These are phyloP conservation scores for Fusarium anthophilum DNA, from an alignment of 2,329 filamentous ascomycete species.

Conservation along the genomic window DNA sequence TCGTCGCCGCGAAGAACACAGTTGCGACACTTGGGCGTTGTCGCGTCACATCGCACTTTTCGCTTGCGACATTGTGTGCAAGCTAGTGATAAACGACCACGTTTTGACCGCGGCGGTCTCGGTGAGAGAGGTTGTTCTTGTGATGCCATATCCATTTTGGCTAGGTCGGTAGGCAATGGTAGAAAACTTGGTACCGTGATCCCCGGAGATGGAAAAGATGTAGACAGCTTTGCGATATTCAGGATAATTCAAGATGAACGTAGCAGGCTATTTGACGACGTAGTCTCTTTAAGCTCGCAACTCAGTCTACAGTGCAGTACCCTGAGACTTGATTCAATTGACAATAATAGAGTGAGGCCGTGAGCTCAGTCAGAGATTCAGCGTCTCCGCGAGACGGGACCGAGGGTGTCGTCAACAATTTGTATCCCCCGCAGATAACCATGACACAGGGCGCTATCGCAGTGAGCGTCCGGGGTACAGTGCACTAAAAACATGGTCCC, in stretches of 20 bases:
- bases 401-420: constrained; percentile 30
- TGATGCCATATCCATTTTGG: neutral
- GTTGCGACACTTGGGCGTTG: constrained; percentile 37
- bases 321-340: neutral
- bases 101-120: constrained; percentile 23
- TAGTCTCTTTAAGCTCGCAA: neutral
- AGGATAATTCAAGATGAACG: neutral
- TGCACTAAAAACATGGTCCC: constrained; percentile 19
- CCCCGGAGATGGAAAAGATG: accelerated
- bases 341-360: neutral
- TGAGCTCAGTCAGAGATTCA: neutral
- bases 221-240: accelerated
- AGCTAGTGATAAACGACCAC: constrained; percentile 26
- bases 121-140: constrained; percentile 12
- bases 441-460: constrained; percentile 5
- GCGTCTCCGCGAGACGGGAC: neutral
- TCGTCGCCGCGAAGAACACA: constrained; percentile 33
- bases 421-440: constrained; percentile 20
- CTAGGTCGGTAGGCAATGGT: neutral
- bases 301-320: neutral
- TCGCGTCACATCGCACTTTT: constrained; percentile 37
- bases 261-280: neutral
- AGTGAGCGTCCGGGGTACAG: constrained; percentile 15
- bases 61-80: constrained; percentile 36
- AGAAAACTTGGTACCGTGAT: neutral